Percentiles rank a stretch among this genome's conserved stretches.
These are phyloP conservation scores for Volvox africanus DNA, from an alignment of 139 green algal species.

Conservation along the genomic window DNA sequence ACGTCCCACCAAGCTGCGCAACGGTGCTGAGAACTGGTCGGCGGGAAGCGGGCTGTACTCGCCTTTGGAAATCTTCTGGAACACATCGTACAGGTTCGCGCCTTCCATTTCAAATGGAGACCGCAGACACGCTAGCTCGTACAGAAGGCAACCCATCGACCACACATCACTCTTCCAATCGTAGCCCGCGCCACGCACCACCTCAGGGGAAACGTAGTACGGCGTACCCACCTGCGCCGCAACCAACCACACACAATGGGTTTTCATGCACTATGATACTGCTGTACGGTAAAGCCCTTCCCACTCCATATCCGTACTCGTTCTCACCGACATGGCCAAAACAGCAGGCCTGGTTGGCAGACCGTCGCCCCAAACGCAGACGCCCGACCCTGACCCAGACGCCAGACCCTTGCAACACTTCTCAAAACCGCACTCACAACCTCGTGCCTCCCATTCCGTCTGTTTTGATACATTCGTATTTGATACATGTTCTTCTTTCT, in stretches of 20 bases:
- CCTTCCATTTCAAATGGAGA: conserved; percentile 75
- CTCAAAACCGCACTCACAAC: no score
- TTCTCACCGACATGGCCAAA: no score
- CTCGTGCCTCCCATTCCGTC: no score
- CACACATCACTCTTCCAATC: conserved; percentile 78
- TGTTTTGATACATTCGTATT: no score
- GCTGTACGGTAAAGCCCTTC: no score
- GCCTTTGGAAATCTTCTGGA: conserved; percentile 69
- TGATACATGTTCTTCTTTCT: no score
- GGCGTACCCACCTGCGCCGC: conserved; percentile 68
- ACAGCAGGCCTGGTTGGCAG: no score
- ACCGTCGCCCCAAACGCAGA: no score
- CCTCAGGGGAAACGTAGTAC: conserved; percentile 76
- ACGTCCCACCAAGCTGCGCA: conserved; percentile 55
- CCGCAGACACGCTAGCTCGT: conserved; percentile 69
- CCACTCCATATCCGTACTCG: no score
- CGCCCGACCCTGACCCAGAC: no score
- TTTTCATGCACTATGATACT: no score
- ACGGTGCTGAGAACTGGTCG: conserved; percentile 62
- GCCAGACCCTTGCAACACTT: no score
- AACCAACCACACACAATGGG: neutral
- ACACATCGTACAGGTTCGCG: conserved; percentile 72
- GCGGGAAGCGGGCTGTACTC: conserved; percentile 63
- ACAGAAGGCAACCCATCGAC: conserved; percentile 73
- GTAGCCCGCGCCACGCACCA: conserved; percentile 67